Evolutionary conservation across 1,284 basidiomycete genomes (phyloP).

Genomic region (Chalciporus sp.): DNA sequence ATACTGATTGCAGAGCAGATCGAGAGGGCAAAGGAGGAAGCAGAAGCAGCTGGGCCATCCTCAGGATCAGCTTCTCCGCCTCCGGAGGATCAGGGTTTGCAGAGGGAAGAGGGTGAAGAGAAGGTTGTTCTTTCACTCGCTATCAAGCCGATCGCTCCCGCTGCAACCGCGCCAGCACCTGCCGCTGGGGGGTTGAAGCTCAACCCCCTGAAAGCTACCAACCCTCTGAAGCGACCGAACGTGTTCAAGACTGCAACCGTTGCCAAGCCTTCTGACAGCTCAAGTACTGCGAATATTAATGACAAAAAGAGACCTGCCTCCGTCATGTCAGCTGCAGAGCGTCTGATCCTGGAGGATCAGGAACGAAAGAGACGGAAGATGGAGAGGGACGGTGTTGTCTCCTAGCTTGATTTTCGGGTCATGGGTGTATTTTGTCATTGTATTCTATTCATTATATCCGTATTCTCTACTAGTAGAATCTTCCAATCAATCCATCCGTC

Average conservation of each 20-base stretch:
- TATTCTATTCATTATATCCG: slow-evolving; percentile 1
- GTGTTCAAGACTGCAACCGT: slow-evolving; percentile 63
- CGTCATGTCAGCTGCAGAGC: slow-evolving; percentile 80
- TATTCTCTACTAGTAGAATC: background rate
- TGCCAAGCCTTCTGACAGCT: slow-evolving; percentile 30
- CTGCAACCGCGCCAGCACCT: slow-evolving; percentile 29
- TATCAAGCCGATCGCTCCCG: slow-evolving; percentile 48
- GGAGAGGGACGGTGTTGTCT: slow-evolving; percentile 52
- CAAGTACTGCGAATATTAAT: slow-evolving; percentile 41
- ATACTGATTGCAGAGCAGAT: slow-evolving; percentile 93
- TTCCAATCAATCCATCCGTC: too few species aligned
- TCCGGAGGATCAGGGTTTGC: slow-evolving; percentile 60
- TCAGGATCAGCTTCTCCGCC: slow-evolving; percentile 42
- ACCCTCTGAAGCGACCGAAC: slow-evolving; percentile 71
- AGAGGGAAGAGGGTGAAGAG: slow-evolving; percentile 72
- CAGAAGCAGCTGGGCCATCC: slow-evolving; percentile 43
- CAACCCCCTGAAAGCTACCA: slow-evolving; percentile 50
- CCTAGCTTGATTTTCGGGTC: slow-evolving; percentile 9
- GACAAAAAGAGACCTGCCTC: slow-evolving; percentile 58
- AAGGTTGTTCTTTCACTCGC: slow-evolving; percentile 74
- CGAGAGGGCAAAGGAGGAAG: slow-evolving; percentile 78
- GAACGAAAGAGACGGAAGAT: slow-evolving; percentile 76
- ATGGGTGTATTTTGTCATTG: slow-evolving; percentile 7
- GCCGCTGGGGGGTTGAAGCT: slow-evolving; percentile 54
- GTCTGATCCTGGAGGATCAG: slow-evolving; percentile 84